Evolutionary conservation across 768 basidiomycete genomes (phyloP).

Genomic region (Pleurotus giganteus): DNA sequence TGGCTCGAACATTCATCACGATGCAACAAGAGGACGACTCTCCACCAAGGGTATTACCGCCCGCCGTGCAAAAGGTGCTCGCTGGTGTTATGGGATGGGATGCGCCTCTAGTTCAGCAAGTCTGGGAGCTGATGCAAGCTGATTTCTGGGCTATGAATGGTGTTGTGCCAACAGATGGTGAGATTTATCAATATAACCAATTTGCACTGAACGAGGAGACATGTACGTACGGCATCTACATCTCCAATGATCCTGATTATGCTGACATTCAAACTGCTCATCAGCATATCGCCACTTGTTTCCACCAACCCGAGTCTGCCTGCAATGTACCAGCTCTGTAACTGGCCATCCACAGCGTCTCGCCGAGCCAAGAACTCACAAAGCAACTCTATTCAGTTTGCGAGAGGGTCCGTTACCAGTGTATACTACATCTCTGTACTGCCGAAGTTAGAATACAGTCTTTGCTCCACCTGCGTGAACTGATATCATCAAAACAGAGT

Average conservation of each 20-base stretch:
- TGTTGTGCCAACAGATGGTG: not conserved
- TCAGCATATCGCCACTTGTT: not conserved
- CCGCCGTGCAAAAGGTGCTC: not conserved
- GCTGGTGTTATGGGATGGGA: not conserved
- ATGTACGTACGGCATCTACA: not conserved
- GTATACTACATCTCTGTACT: conserved; percentile 23
- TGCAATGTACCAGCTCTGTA: not conserved
- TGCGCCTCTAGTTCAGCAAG: not conserved
- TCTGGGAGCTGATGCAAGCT: not conserved
- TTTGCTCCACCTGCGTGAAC: not conserved
- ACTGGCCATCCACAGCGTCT: not conserved
- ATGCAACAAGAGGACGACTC: not conserved
- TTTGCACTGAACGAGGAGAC: not conserved
- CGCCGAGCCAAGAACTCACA: not conserved
- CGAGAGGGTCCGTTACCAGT: conserved; percentile 20
- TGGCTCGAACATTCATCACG: not conserved
- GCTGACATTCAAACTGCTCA: not conserved
- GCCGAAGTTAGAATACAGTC: conserved; percentile 4
- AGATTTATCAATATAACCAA: not conserved
- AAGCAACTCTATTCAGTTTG: conserved; percentile 20
- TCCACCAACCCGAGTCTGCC: not conserved
- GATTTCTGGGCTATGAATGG: not conserved
- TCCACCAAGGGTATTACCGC: not conserved
- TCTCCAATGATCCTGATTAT: not conserved
- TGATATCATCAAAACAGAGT: conserved; percentile 9